Percentiles rank a stretch among this genome's conserved stretches.
phyloP scores from a whole-genome alignment of 257 asterid genomes.

The Plectranthus barbatus region DNA sequence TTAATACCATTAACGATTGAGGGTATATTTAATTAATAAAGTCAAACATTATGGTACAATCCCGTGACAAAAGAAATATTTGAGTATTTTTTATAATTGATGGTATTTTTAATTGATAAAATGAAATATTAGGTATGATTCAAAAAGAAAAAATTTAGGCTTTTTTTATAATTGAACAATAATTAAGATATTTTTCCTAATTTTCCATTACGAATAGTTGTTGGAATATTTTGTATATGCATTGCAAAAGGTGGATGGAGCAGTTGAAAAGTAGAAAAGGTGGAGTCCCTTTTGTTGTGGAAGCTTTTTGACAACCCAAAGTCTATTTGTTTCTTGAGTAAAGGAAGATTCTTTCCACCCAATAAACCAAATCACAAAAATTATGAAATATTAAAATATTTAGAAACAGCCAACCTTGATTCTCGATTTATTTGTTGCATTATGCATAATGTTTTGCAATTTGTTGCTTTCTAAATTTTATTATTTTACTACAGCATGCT shows the following conservation, averaged over 20 bases:
- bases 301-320: constrained; percentile 23
- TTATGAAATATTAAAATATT: background rate
- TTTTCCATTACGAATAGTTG: no score
- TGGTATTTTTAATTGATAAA: no score
- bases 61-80: no score
- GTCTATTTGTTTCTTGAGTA: constrained; percentile 10
- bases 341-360: constrained; percentile 18
- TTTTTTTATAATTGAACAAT: no score
- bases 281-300: constrained; percentile 11
- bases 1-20: no score
- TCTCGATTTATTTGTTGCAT: constrained; percentile 22
- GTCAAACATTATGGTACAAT: no score
- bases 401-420: background rate
- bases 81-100: no score
- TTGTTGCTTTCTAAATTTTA: constrained; percentile 15
- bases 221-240: background rate
- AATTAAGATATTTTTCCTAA: no score
- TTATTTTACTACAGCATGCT: constrained; percentile 10
- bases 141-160: no score
- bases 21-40: no score
- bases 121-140: no score
- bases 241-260: constrained; percentile 22
- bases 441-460: constrained; percentile 21
- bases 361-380: constrained; percentile 25
- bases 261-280: constrained; percentile 29